Conservation (phyloP, 2,329 filamentous ascomycete species). For the Zymoseptoria passerinii region DNA sequence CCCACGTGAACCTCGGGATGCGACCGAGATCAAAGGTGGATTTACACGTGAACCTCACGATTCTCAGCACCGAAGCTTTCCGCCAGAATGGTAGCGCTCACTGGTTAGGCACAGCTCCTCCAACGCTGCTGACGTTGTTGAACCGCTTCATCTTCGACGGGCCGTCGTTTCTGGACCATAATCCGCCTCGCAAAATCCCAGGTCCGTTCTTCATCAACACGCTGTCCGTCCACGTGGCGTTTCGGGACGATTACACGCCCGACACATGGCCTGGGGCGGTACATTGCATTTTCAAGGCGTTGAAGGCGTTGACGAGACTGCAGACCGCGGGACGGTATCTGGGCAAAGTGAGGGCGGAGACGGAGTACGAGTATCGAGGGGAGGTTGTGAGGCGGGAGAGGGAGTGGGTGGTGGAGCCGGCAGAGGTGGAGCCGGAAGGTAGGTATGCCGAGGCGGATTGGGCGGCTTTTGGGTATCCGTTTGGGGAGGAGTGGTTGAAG, state of each 20-base stretch:
- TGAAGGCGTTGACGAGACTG: slow-evolving; percentile 14
- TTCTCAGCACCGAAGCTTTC: slow-evolving; percentile 23
- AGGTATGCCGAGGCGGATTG: slow-evolving; percentile 9
- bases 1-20: slow-evolving; percentile 10
- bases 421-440: not conserved
- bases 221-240: slow-evolving; percentile 13
- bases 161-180: slow-evolving; percentile 10
- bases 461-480: slow-evolving; percentile 9
- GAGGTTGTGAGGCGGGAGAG: slow-evolving; percentile 4
- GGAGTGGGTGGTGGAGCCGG: slow-evolving; percentile 6
- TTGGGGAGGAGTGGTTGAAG: slow-evolving; percentile 10
- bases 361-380: slow-evolving; percentile 3
- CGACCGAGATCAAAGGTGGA: slow-evolving; percentile 8
- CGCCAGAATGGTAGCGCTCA: slow-evolving; percentile 13
- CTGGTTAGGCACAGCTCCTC: slow-evolving; percentile 9
- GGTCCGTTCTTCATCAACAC: slow-evolving; percentile 14
- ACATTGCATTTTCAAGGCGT: slow-evolving; percentile 13
- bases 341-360: slow-evolving; percentile 6
- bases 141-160: slow-evolving; percentile 18
- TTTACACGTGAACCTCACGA: slow-evolving; percentile 15
- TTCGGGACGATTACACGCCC: slow-evolving; percentile 19
- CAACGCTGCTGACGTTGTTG: slow-evolving; percentile 15
- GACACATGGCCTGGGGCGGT: slow-evolving; percentile 14
- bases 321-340: slow-evolving; percentile 13
- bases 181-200: slow-evolving; percentile 2